Evolutionary conservation across 352 stramenopile genomes (phyloP).

Genomic region (Halophytophthora polymorphica): DNA sequence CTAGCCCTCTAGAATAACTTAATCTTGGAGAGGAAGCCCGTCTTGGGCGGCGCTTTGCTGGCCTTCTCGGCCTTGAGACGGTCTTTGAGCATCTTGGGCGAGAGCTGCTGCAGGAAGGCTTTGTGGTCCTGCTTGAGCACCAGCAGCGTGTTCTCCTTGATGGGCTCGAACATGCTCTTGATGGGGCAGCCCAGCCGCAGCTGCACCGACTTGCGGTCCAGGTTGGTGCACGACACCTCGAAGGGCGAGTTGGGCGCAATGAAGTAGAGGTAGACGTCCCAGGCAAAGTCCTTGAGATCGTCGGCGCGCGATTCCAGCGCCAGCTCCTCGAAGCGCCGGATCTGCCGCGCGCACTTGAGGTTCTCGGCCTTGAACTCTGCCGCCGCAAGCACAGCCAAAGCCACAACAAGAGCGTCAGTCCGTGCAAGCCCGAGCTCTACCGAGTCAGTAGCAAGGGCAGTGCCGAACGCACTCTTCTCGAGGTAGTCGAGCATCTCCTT

Average conservation of each 20-base stretch:
- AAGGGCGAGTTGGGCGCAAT: slow-evolving; percentile 69
- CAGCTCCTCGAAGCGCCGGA: slow-evolving; percentile 77
- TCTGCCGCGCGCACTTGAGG: slow-evolving; percentile 79
- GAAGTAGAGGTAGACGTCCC: slow-evolving; percentile 82
- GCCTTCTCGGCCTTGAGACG: slow-evolving; percentile 62
- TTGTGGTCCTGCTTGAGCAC: slow-evolving; percentile 86
- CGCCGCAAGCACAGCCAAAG: background rate
- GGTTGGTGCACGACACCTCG: slow-evolving; percentile 81
- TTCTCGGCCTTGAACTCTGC: slow-evolving; percentile 85
- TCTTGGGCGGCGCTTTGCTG: slow-evolving; percentile 34
- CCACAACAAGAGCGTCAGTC: background rate
- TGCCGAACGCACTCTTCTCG: slow-evolving; percentile 64
- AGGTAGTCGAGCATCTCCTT: slow-evolving; percentile 84
- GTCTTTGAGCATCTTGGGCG: slow-evolving; percentile 75
- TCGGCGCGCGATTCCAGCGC: slow-evolving; percentile 61
- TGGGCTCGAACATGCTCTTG: slow-evolving; percentile 81
- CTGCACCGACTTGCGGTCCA: slow-evolving; percentile 80
- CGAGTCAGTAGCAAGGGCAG: slow-evolving; percentile 1
- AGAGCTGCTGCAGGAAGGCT: slow-evolving; percentile 64
- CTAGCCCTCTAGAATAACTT: slow-evolving; percentile 44
- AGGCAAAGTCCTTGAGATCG: slow-evolving; percentile 80
- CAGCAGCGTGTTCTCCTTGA: slow-evolving; percentile 85
- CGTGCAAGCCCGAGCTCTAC: too few relatives aligned
- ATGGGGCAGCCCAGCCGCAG: slow-evolving; percentile 74
- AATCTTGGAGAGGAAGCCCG: slow-evolving; percentile 73